Base-by-base conservation (phyloP, 768 basidiomycete species). In the Trametes coccinea region DNA sequence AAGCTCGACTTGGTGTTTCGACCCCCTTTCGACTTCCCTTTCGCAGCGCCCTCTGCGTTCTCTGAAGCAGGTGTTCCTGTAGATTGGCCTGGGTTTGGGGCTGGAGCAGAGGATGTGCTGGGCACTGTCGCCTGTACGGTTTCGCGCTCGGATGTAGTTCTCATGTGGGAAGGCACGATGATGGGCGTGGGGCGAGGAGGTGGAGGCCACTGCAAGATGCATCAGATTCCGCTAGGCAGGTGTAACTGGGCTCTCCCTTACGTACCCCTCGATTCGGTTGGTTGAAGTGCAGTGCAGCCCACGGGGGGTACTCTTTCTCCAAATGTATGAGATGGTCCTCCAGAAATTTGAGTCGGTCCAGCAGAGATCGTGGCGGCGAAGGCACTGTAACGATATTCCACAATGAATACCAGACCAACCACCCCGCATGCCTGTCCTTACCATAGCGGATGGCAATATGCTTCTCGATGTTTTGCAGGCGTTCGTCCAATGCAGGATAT, bases 281-380 rank as follows among this genome's bases (percentile, higher is more conserved):
- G 58, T 89, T 92, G 71, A 93, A 93, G 69, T 93, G 91, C n/a
- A 93, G 75, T 7, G 91, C 90, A 0, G 91, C 89, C 91, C 91
- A 93, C 5, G 91, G 89, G 2, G 91, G 91, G 67, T 90, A 92
- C 54, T 92, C 90, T 67, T 84, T 89, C 71, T 93, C 91, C 1
- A 93, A 77, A 52, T 80, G 81, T 40, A 89, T 79, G 61, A 93
- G 81, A 67, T 92, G 90, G 40, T 91, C 88, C 71, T 93, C 91
- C 1, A 93, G 72, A 63, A 84, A 85, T 63, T 84, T 84, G 16
- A 93, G 74, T 1, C 91, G 84, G 31, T 82, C 77, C 27, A 88
- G 76, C 22, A 93, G 74, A 4, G 82, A 85, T 6, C 79, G 81
- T 0, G 92, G 91, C 2, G 83, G 82, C 4, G 84, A 84, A 29